phyloP scores from a whole-genome alignment of 179 eudicot genomes.

The Patellifolia procumbens region DNA sequence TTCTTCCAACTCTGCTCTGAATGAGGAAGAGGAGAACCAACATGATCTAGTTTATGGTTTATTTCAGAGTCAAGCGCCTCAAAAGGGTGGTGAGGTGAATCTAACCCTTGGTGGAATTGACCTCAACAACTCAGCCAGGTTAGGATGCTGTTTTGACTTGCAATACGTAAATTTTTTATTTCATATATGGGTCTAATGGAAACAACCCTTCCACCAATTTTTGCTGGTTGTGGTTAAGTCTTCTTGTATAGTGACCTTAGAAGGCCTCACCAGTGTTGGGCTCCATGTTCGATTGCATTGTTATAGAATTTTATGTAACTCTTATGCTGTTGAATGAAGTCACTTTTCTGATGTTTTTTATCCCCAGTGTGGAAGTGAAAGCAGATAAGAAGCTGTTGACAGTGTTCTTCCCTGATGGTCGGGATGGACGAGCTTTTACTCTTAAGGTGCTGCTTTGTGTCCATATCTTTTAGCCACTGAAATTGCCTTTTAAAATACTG shows the following conservation, averaged over 20 bases:
- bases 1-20: background rate
- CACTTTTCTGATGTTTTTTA: background rate
- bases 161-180: background rate
- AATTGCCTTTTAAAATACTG: background rate
- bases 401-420: conserved; percentile 92
- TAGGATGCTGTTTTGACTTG: conserved; percentile 36
- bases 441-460: conserved; percentile 63
- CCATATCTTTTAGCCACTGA: conserved; percentile 12
- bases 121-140: conserved; percentile 99
- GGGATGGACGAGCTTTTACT: conserved; percentile 91
- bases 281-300: background rate
- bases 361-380: conserved; percentile 80
- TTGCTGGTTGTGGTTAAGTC: background rate
- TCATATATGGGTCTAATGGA: background rate
- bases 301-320: background rate
- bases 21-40: background rate
- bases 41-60: conserved; percentile 10
- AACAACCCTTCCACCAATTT: background rate
- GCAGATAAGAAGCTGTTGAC: conserved; percentile 86
- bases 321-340: background rate
- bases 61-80: conserved; percentile 68
- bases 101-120: conserved; percentile 97
- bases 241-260: background rate
- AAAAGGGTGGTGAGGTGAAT: conserved; percentile 77
- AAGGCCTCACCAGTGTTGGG: background rate